Percentiles rank a stretch among this genome's conserved stretches.
These are phyloP conservation scores for Eragrostis curvula DNA, from an alignment of 176 grass and related monocot genomes.

Conservation along the genomic window DNA sequence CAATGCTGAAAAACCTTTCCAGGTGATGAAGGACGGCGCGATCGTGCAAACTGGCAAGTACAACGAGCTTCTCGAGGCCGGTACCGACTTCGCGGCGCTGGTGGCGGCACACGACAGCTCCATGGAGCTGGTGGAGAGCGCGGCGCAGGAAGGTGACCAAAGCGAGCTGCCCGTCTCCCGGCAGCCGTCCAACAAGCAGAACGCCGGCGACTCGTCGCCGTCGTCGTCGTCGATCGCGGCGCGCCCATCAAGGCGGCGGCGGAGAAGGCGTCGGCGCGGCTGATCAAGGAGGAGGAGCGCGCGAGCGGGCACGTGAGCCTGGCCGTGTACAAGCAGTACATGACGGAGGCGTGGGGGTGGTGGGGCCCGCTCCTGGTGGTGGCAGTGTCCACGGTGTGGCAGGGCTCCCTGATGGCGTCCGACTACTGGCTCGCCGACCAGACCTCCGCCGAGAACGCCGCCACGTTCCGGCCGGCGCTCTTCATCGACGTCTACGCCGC, in stretches of 20 bases:
- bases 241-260: conserved; percentile 35
- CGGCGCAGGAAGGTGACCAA: conserved; percentile 17
- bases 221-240: conserved; percentile 26
- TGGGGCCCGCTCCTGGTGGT: conserved; percentile 62
- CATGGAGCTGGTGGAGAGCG: conserved; percentile 91
- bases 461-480: conserved; percentile 50
- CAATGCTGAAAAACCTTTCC: background rate
- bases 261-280: conserved; percentile 69
- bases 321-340: conserved; percentile 75
- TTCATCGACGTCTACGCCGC: conserved; percentile 77
- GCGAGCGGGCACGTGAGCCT: conserved; percentile 81
- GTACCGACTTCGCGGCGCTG: conserved; percentile 73
- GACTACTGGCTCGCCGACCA: conserved; percentile 94
- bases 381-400: conserved; percentile 57
- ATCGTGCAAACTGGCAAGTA: conserved; percentile 88
- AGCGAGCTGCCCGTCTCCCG: conserved; percentile 40
- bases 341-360: conserved; percentile 93
- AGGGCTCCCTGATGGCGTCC: conserved; percentile 67
- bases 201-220: background rate
- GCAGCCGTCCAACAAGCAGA: conserved; percentile 37
- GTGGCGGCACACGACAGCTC: conserved; percentile 91
- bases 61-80: conserved; percentile 58
- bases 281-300: conserved; percentile 90
- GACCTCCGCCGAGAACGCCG: conserved; percentile 58
- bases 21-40: conserved; percentile 91